Evolutionary conservation across 768 basidiomycete species (phyloP).

Genomic region (Tremella fuciformis): DNA sequence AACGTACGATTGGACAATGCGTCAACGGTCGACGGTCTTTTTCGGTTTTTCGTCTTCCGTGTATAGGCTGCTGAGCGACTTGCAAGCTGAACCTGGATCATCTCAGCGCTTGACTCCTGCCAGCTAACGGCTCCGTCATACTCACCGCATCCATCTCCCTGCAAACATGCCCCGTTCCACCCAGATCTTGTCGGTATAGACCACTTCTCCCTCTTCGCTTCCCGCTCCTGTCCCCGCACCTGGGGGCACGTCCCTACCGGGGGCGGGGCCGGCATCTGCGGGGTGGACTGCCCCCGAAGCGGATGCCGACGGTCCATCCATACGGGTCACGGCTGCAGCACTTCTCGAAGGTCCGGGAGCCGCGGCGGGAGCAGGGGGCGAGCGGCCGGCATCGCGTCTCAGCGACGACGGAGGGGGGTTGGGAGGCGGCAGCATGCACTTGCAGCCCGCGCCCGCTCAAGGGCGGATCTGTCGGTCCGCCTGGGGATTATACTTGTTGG

Average conservation of each 20-base stretch:
- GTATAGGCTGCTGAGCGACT: slow-evolving; percentile 39
- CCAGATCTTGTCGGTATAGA: slow-evolving; percentile 16
- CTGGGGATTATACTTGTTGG: too few relatives aligned
- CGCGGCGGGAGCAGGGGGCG: neutral
- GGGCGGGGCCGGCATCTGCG: neutral
- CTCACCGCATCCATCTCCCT: slow-evolving; percentile 23
- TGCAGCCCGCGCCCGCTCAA: too few relatives aligned
- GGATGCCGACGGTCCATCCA: slow-evolving; percentile 3
- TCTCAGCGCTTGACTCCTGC: neutral
- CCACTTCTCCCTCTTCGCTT: neutral
- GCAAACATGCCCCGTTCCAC: slow-evolving; percentile 21
- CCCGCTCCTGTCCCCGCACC: neutral
- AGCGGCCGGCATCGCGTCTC: neutral
- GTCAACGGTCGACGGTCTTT: slow-evolving; percentile 45
- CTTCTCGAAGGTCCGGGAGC: neutral
- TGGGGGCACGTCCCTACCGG: neutral
- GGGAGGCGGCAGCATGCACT: slow-evolving; percentile 11
- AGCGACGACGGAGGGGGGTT: slow-evolving; percentile 2
- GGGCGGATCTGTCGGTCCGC: too few relatives aligned
- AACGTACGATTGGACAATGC: slow-evolving; percentile 39
- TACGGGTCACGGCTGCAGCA: neutral
- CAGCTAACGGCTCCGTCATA: neutral
- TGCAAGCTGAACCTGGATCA: slow-evolving; percentile 25
- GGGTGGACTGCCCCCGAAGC: slow-evolving; percentile 2
- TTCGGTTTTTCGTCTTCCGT: slow-evolving; percentile 40